Conservation (phyloP, 2,329 filamentous ascomycete genomes). For the Falciphora oryzae region DNA sequence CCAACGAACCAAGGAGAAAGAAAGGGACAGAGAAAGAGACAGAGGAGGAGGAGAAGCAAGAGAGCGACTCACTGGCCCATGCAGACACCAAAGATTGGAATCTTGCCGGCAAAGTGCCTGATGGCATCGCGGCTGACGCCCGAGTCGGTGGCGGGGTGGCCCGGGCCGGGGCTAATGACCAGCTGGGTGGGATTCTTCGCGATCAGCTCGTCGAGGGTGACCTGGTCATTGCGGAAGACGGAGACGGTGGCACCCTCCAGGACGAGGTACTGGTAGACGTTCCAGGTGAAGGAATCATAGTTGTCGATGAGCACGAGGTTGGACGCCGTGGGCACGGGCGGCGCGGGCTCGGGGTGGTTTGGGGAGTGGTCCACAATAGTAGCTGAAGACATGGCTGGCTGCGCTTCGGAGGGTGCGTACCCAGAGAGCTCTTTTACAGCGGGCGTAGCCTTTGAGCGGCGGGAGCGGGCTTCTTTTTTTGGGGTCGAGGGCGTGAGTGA, state of each 20-base stretch:
- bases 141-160: conserved; percentile 85
- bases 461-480: neutral
- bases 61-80: conserved; percentile 75
- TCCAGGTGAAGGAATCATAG: conserved; percentile 99
- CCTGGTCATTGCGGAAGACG: conserved; percentile 88
- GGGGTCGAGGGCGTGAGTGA: neutral
- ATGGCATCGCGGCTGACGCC: conserved; percentile 92
- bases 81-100: conserved; percentile 94
- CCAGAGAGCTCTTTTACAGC: neutral
- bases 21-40: neutral
- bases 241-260: conserved; percentile 91
- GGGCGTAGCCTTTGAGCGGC: neutral
- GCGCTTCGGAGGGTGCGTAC: neutral
- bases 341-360: conserved; percentile 69
- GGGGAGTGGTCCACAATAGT: conserved; percentile 75
- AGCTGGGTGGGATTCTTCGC: conserved; percentile 84
- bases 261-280: conserved; percentile 96
- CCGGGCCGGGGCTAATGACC: conserved; percentile 90
- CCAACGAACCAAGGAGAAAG: neutral
- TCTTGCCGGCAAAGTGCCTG: conserved; percentile 84
- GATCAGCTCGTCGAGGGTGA: conserved; percentile 78
- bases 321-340: conserved; percentile 69
- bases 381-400: neutral
- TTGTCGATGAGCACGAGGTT: conserved; percentile 97
- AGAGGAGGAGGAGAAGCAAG: too few relatives aligned